Conservation (phyloP, 352 stramenopile genomes). For the Plasmopara muralis region DNA sequence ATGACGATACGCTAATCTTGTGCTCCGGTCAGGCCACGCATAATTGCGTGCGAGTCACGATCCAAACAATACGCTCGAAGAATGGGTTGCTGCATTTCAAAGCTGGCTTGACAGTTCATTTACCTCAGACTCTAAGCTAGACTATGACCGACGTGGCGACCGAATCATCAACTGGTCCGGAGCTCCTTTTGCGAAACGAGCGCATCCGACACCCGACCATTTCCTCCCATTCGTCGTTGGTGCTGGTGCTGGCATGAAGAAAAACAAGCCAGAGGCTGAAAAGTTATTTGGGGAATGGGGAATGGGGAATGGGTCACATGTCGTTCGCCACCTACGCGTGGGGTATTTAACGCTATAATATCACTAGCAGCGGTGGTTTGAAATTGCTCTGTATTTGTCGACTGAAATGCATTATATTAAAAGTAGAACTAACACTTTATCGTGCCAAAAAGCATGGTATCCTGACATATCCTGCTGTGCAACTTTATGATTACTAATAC, state of each 20-base stretch:
- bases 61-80: constrained; percentile 4
- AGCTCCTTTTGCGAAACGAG: constrained; percentile 24
- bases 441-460: not conserved
- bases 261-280: constrained; percentile 24
- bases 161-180: constrained; percentile 34
- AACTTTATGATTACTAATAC: constrained; percentile 1
- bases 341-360: constrained; percentile 31
- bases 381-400: not conserved
- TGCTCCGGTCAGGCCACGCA: constrained; percentile 52
- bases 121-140: constrained; percentile 20
- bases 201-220: constrained; percentile 48
- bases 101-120: constrained; percentile 30
- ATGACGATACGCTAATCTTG: constrained; percentile 66
- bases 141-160: constrained; percentile 19
- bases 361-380: not conserved
- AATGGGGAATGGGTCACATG: constrained; percentile 37
- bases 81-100: constrained; percentile 34
- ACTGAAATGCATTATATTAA: not conserved
- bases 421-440: not conserved
- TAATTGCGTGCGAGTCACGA: constrained; percentile 28
- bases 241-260: constrained; percentile 43
- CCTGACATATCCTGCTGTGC: not conserved
- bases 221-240: constrained; percentile 45
- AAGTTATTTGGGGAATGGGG: constrained; percentile 35
- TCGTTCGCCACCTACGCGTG: constrained; percentile 34